Base-by-base conservation (phyloP, 2,329 filamentous ascomycete genomes). In the Helotiales sp. region DNA sequence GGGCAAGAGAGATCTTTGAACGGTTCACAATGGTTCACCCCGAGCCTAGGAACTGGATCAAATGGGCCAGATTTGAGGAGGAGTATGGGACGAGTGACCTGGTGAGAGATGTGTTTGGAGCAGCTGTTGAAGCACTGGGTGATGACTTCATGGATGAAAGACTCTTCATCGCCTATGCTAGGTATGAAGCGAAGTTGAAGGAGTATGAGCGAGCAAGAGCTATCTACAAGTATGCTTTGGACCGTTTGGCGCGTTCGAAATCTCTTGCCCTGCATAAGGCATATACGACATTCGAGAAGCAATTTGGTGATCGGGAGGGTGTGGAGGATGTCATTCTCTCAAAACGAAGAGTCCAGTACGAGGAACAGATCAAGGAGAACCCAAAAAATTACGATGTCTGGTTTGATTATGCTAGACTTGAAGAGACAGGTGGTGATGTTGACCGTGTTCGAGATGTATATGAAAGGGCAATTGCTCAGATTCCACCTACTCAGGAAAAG, bases 271-370 rank as follows among this genome's bases (percentile, higher is more conserved):
- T 99, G 8, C 93, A 99, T 77, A 96, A 96, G 71, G 87, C 92
- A 13, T 99, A 98, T 72, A 98, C 93, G 0, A 93, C 90, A 0
- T 99, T 99, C 66, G 95, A 99, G 75, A 99, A 99, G 77, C 95
- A 99, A 69, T 99, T 91, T 71, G 95, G 95, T 63, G 93, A 98
- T 72, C 82, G 84, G 55, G 91, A 96, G 67, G 95, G 95, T 4
- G 91, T 99, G 2, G 93, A 98, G 69, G 91, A 98, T 71, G 93
- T 98, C 8, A 91, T 99, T 29, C 73, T 98, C n/a, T 92, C 92
- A 15, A 99, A 99, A 73, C 84, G 95, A 65, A 82, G 95, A 67
- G 89, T 96, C 17, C 86, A 95, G 62, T 99, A 99, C 74, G 95
- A 99, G 74, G 91, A 96, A 66, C 89, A 95, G 70, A 84, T 98